Percentiles rank a stretch among this genome's conserved stretches.
Conservation (phyloP, 352 stramenopile species). For the Globisporangium solare region DNA sequence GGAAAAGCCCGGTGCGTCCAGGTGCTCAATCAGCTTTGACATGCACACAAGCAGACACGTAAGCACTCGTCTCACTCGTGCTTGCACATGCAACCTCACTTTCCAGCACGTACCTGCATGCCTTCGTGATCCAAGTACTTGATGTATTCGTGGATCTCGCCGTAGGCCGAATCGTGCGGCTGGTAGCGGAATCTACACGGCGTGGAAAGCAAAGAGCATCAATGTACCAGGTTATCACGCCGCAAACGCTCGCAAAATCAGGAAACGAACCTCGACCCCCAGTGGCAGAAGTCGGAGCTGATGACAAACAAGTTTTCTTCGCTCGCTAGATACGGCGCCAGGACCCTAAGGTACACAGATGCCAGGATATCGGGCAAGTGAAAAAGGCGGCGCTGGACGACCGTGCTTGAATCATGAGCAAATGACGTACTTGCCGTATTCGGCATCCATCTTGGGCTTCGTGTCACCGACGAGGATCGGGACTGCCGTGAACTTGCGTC, state of each 20-base stretch:
- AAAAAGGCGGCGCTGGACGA: too few species aligned
- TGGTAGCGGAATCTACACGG: slow-evolving; percentile 86
- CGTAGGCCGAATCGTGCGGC: slow-evolving; percentile 73
- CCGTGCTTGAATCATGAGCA: neutral
- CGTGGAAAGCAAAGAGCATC: too few species aligned
- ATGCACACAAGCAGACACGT: neutral
- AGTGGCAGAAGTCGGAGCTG: slow-evolving; percentile 98
- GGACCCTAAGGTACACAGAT: slow-evolving; percentile 54
- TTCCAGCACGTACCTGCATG: slow-evolving; percentile 37
- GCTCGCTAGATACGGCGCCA: slow-evolving; percentile 91
- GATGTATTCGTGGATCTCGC: slow-evolving; percentile 94
- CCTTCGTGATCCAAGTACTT: slow-evolving; percentile 92
- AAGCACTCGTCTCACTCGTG: neutral
- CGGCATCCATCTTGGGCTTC: slow-evolving; percentile 71
- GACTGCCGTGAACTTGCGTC: slow-evolving; percentile 84
- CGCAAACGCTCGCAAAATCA: too few species aligned
- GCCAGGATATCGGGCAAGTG: too few species aligned
- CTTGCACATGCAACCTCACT: too few species aligned
- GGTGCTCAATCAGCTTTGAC: slow-evolving; percentile 83
- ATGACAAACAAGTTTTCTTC: slow-evolving; percentile 93
- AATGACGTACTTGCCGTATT: slow-evolving; percentile 69
- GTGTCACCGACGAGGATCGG: slow-evolving; percentile 96
- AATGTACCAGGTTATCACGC: neutral
- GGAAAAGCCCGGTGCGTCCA: slow-evolving; percentile 90
- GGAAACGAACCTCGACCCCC: slow-evolving; percentile 65